A percentile compares a stretch with the other conserved stretches of the same genome.
Conservation (phyloP, 805 yeast species). For the Kuraishia ogatae region DNA sequence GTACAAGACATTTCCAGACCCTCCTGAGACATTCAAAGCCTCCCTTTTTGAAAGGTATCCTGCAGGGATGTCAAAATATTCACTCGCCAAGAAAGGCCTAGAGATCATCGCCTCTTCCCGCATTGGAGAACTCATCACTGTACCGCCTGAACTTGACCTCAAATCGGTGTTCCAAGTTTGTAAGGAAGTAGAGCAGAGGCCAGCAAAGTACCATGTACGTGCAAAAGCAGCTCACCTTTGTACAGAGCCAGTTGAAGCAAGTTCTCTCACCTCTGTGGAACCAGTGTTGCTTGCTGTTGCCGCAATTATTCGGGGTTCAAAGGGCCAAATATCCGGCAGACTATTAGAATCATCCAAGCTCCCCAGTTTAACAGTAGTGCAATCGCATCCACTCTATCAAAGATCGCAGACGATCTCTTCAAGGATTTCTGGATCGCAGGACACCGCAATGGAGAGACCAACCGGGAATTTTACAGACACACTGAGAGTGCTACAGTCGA, state of each 20-base stretch:
- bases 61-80: constrained; percentile 41
- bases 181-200: constrained; percentile 35
- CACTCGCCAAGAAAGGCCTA: constrained; percentile 30
- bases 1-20: constrained; percentile 34
- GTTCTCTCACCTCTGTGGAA: constrained; percentile 6
- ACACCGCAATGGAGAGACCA: not conserved
- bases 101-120: constrained; percentile 25
- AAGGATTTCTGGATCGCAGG: not conserved
- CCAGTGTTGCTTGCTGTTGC: constrained; percentile 12
- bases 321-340: constrained; percentile 8
- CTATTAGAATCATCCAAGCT: constrained; percentile 13
- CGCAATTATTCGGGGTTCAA: constrained; percentile 14
- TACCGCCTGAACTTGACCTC: constrained; percentile 18
- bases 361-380: constrained; percentile 9
- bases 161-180: constrained; percentile 31
- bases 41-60: constrained; percentile 38
- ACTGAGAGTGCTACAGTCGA: not conserved
- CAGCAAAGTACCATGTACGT: constrained; percentile 39
- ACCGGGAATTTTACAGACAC: not conserved
- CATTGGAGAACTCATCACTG: constrained; percentile 30
- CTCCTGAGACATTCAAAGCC: constrained; percentile 28
- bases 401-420: not conserved
- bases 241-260: constrained; percentile 8
- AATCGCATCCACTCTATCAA: constrained; percentile 4
- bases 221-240: constrained; percentile 14